Evolutionary conservation across 257 asterid genomes (phyloP).

Genomic region (Capsicum pubescens): DNA sequence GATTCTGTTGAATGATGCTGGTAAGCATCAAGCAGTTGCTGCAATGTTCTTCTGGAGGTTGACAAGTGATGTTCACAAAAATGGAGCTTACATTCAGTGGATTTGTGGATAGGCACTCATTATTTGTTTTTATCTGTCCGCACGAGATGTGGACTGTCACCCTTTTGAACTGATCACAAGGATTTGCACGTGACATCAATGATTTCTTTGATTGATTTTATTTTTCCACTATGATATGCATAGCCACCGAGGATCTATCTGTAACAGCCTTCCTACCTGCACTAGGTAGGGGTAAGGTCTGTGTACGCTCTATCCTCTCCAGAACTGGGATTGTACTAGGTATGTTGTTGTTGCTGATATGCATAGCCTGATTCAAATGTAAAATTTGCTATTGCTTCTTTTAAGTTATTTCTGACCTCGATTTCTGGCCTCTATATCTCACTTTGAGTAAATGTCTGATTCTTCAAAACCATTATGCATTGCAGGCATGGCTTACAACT

Average conservation of each 20-base stretch:
- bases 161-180: neutral
- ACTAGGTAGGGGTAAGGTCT: no score
- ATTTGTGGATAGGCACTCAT: neutral
- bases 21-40: neutral
- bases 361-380: neutral
- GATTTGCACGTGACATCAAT: neutral
- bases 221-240: no score
- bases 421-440: neutral
- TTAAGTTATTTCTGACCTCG: neutral
- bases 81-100: neutral
- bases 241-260: no score
- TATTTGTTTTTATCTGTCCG: neutral
- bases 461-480: neutral
- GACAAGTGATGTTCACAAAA: neutral
- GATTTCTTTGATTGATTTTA: no score
- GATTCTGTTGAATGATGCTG: neutral
- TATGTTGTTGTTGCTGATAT: no score
- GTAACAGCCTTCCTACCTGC: no score
- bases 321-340: no score
- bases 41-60: neutral
- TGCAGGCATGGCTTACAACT: conserved; percentile 90
- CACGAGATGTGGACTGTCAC: neutral
- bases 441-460: neutral
- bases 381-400: neutral
- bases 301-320: no score